phyloP scores from a whole-genome alignment of 345 rosid genomes.

The Salix viminalis region DNA sequence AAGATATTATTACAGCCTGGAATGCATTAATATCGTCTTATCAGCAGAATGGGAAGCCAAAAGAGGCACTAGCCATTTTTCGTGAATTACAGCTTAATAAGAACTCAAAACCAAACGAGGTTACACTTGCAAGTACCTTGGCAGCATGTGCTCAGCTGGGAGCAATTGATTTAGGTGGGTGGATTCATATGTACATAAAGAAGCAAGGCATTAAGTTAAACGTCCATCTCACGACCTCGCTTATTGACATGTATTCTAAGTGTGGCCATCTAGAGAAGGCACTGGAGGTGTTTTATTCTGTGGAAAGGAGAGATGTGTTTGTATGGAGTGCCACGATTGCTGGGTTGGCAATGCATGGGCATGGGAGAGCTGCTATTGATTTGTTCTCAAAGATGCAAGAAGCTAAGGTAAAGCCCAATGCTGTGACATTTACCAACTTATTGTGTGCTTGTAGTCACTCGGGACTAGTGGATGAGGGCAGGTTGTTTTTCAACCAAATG shows the following conservation, averaged over 20 bases:
- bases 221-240: slow-evolving; percentile 51
- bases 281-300: slow-evolving; percentile 47
- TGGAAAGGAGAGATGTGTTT: slow-evolving; percentile 51
- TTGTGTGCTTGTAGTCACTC: slow-evolving; percentile 68
- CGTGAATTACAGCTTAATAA: slow-evolving; percentile 48
- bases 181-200: slow-evolving; percentile 50
- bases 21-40: slow-evolving; percentile 63
- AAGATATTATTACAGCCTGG: slow-evolving; percentile 58
- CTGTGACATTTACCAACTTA: slow-evolving; percentile 60
- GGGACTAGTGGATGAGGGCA: slow-evolving; percentile 63
- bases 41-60: slow-evolving; percentile 60
- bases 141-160: slow-evolving; percentile 74
- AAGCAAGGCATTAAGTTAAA: slow-evolving; percentile 47
- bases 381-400: slow-evolving; percentile 58
- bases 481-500: slow-evolving; percentile 47
- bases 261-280: slow-evolving; percentile 72
- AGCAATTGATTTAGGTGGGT: slow-evolving; percentile 47
- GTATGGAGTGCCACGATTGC: slow-evolving; percentile 79
- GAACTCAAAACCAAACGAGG: slow-evolving; percentile 42
- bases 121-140: slow-evolving; percentile 54
- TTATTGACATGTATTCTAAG: slow-evolving; percentile 79
- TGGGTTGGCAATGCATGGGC: slow-evolving; percentile 71
- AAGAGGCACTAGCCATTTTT: slow-evolving; percentile 55
- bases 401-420: slow-evolving; percentile 49
- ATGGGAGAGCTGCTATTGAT: slow-evolving; percentile 47